Percentiles rank a stretch among this genome's conserved stretches.
Evolutionary conservation across 108 stramenopile genomes (phyloP).

Genomic region (Cyclotella kingstonii): DNA sequence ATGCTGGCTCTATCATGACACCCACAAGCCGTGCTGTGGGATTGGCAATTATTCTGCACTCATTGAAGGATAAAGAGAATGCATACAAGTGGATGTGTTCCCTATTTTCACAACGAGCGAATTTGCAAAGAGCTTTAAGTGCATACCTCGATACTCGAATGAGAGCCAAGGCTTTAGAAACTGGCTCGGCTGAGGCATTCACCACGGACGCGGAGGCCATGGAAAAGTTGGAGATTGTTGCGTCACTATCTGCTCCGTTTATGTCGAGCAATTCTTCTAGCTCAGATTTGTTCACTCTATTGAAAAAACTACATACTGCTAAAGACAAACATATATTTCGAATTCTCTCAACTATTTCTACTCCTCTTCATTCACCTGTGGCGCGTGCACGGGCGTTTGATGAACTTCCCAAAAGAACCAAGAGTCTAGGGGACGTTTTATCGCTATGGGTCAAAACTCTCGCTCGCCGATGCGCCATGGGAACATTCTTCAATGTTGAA

Average conservation of each 20-base stretch:
- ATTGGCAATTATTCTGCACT: slow-evolving; percentile 68
- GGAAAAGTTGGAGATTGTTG: slow-evolving; percentile 61
- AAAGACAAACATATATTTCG: slow-evolving; percentile 86
- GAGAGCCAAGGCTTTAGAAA: slow-evolving; percentile 34
- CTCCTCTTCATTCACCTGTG: slow-evolving; percentile 56
- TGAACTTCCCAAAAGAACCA: slow-evolving; percentile 78
- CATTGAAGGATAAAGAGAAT: slow-evolving; percentile 41
- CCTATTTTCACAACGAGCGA: slow-evolving; percentile 50
- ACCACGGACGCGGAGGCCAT: slow-evolving; percentile 72
- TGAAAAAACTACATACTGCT: slow-evolving; percentile 65
- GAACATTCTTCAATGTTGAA: slow-evolving; percentile 65
- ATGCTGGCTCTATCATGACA: no score
- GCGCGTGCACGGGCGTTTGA: slow-evolving; percentile 72
- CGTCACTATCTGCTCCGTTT: slow-evolving; percentile 38
- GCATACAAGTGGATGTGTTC: slow-evolving; percentile 59
- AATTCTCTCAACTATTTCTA: slow-evolving; percentile 66
- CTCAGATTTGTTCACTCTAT: slow-evolving; percentile 38
- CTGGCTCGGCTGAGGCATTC: slow-evolving; percentile 64
- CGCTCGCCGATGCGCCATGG: slow-evolving; percentile 75
- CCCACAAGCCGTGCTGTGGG: slow-evolving; percentile 76
- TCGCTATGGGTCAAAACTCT: slow-evolving; percentile 60
- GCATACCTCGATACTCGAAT: slow-evolving; percentile 66
- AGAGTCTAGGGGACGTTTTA: slow-evolving; percentile 51
- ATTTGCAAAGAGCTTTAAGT: slow-evolving; percentile 53
- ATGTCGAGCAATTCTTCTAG: slow-evolving; percentile 4